Percentiles rank a stretch among this genome's conserved stretches.
These are phyloP conservation scores for Backusella westeae DNA, from an alignment of 192 early-diverging fungal genomes.

Conservation along the genomic window DNA sequence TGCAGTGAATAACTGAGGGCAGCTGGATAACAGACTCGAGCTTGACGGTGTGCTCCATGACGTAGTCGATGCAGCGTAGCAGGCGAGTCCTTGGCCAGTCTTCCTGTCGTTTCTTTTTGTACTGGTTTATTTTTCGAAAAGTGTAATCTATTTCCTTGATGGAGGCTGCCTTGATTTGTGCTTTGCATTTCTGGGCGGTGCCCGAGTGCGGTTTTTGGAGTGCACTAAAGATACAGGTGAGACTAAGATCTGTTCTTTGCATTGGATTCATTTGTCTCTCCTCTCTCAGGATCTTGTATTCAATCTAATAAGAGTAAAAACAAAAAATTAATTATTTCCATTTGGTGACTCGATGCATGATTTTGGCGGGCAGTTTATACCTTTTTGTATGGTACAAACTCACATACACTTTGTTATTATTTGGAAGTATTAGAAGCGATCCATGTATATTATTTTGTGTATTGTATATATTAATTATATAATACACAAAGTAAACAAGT, in stretches of 20 bases:
- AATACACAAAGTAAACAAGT: too few relatives aligned
- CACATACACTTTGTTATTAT: too few relatives aligned
- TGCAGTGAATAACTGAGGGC: background rate
- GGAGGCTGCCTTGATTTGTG: background rate
- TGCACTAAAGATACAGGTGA: background rate
- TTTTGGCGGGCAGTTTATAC: too few relatives aligned
- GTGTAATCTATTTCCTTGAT: background rate
- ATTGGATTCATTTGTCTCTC: background rate
- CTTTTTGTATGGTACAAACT: too few relatives aligned
- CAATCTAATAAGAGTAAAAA: background rate
- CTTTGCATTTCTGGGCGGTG: background rate
- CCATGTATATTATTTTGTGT: too few relatives aligned
- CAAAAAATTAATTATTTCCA: background rate
- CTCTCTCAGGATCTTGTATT: background rate
- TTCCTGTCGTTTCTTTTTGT: background rate
- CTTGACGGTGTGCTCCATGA: background rate
- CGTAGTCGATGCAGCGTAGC: background rate
- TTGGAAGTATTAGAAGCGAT: too few relatives aligned
- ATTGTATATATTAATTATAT: too few relatives aligned
- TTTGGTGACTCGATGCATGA: too few relatives aligned
- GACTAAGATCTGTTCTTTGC: background rate
- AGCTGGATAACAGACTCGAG: background rate
- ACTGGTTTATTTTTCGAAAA: background rate
- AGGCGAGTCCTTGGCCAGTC: background rate
- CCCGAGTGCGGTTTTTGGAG: background rate